Conservation (phyloP, 2,329 filamentous ascomycete genomes). For the Talaromyces rugulosus region DNA sequence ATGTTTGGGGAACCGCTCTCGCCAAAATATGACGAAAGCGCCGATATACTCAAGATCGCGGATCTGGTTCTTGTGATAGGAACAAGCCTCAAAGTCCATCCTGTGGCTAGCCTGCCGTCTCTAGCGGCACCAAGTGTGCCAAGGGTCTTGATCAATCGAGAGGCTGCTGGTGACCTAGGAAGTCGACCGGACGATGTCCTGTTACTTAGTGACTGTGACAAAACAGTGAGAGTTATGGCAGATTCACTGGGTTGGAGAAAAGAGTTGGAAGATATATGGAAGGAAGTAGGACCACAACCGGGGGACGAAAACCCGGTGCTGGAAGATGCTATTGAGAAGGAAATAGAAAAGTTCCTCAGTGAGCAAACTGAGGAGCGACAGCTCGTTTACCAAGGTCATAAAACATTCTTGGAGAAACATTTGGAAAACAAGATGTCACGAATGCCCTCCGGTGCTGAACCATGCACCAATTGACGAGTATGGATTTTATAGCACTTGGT, state of each 20-base stretch:
- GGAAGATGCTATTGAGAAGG: conserved; percentile 48
- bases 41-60: conserved; percentile 48
- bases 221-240: conserved; percentile 67
- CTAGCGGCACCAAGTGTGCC: conserved; percentile 57
- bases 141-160: conserved; percentile 74
- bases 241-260: conserved; percentile 71
- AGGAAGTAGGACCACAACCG: conserved; percentile 43
- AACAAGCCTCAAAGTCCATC: conserved; percentile 73
- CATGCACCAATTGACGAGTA: neutral
- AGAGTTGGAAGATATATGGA: conserved; percentile 71
- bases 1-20: conserved; percentile 74
- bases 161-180: conserved; percentile 72
- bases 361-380: conserved; percentile 42
- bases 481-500: neutral
- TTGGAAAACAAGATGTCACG: conserved; percentile 17
- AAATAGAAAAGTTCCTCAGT: conserved; percentile 47
- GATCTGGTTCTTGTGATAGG: conserved; percentile 74
- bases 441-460: neutral
- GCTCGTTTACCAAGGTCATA: conserved; percentile 39
- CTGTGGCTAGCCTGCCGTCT: conserved; percentile 71
- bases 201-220: conserved; percentile 70
- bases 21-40: conserved; percentile 53
- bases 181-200: conserved; percentile 69
- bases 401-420: conserved; percentile 28
- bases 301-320: conserved; percentile 35